A percentile compares a stretch with the other conserved stretches of the same genome.
Conservation (phyloP, 2,329 filamentous ascomycete genomes). For the Fusarium avenaceum region DNA sequence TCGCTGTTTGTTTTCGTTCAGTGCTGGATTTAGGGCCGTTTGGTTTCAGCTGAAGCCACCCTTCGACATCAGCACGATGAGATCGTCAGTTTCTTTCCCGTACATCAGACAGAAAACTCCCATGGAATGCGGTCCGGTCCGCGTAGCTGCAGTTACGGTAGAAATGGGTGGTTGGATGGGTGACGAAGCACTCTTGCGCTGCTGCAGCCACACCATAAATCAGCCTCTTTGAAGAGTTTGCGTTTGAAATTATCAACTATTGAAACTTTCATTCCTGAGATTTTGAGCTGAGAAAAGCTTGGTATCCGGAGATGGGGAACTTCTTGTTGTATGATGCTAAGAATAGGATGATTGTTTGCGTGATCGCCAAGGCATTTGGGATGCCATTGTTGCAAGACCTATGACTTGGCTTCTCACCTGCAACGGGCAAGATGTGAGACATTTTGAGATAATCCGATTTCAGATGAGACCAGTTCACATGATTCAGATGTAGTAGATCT, state of each 20-base stretch:
- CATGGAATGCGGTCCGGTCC: slow-evolving; percentile 19
- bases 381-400: not conserved
- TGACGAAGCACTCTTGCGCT: not conserved
- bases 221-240: not conserved
- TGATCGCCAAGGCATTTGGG: not conserved
- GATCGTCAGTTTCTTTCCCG: not conserved
- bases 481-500: not conserved
- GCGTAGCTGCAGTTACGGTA: slow-evolving; percentile 7
- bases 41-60: slow-evolving; percentile 9
- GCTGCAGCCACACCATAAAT: not conserved
- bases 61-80: not conserved
- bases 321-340: slow-evolving; percentile 3
- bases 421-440: not conserved
- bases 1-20: slow-evolving; percentile 16
- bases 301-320: not conserved
- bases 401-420: not conserved
- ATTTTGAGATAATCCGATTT: not conserved
- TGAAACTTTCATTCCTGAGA: slow-evolving; percentile 18
- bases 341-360: slow-evolving; percentile 12
- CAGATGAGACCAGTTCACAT: not conserved
- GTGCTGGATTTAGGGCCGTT: not conserved
- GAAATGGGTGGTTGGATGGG: slow-evolving; percentile 17
- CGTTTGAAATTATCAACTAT: not conserved
- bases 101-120: not conserved
- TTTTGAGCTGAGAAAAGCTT: not conserved